These are phyloP conservation scores for Heliocybe sulcata DNA, from an alignment of 1,284 basidiomycete species.

Conservation along the genomic window DNA sequence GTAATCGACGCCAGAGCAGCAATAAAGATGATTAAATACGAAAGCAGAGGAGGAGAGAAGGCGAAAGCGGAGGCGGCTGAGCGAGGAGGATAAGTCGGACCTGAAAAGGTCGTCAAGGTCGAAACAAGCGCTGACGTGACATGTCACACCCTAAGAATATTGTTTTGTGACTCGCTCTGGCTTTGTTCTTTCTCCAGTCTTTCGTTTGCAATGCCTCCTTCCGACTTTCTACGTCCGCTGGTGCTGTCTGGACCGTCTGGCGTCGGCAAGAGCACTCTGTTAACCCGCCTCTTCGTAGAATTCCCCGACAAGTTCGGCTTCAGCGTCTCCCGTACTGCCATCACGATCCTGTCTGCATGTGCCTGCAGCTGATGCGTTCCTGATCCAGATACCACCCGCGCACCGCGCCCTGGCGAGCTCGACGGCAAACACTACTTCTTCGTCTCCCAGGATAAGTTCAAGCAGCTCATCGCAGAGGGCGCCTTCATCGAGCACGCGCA, in stretches of 20 bases:
- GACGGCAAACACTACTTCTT: slow-evolving; percentile 82
- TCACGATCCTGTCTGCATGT: slow-evolving; percentile 1
- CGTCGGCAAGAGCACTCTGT: slow-evolving; percentile 91
- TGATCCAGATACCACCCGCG: slow-evolving; percentile 81
- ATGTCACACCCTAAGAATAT: neutral
- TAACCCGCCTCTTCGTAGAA: slow-evolving; percentile 79
- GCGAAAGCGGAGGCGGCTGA: neutral
- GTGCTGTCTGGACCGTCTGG: slow-evolving; percentile 85
- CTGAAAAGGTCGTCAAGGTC: neutral
- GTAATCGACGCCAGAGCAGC: slow-evolving; percentile 7
- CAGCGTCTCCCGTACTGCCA: slow-evolving; percentile 80
- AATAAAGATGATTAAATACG: slow-evolving; percentile 14
- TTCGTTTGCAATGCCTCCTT: slow-evolving; percentile 6
- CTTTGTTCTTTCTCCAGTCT: neutral
- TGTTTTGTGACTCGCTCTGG: neutral
- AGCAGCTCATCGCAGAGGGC: slow-evolving; percentile 47
- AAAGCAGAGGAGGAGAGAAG: slow-evolving; percentile 5
- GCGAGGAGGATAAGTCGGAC: neutral
- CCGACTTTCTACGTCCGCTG: slow-evolving; percentile 46
- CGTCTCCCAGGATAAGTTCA: slow-evolving; percentile 53
- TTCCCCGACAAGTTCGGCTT: slow-evolving; percentile 89
- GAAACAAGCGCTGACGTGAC: neutral
- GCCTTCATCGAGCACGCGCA: slow-evolving; percentile 77
- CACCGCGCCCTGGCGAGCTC: slow-evolving; percentile 77
- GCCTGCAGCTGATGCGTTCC: slow-evolving; percentile 3